Percentiles rank a stretch among this genome's conserved stretches.
Conservation (phyloP, 1,284 basidiomycete genomes). For the Mycosarcoma mackinlayi region DNA sequence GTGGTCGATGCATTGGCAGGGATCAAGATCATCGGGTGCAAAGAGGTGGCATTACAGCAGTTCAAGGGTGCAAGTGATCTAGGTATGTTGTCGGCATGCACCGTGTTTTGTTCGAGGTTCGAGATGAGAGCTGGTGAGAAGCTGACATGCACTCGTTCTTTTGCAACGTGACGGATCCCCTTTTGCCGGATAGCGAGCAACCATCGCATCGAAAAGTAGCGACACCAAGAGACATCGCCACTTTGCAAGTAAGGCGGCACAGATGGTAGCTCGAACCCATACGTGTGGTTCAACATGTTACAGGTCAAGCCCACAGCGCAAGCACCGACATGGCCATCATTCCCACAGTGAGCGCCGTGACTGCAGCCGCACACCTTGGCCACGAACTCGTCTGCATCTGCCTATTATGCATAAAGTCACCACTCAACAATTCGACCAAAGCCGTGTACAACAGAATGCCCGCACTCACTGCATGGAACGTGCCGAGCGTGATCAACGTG, state of each 20-base stretch:
- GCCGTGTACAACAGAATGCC: slow-evolving; percentile 93
- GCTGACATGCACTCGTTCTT: background rate
- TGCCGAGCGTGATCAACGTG: slow-evolving; percentile 82
- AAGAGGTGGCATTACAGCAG: slow-evolving; percentile 2
- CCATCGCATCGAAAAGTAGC: slow-evolving; percentile 2
- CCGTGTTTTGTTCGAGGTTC: background rate
- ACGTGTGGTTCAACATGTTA: background rate
- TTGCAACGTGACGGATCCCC: no score
- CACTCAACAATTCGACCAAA: slow-evolving; percentile 78
- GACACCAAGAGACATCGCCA: no score
- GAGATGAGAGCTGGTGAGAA: background rate
- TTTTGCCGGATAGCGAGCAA: no score
- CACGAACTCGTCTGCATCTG: slow-evolving; percentile 24
- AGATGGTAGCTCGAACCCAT: no score
- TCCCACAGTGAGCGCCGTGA: slow-evolving; percentile 32
- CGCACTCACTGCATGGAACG: slow-evolving; percentile 84
- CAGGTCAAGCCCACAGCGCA: slow-evolving; percentile 30
- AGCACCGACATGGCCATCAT: slow-evolving; percentile 44
- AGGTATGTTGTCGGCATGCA: background rate
- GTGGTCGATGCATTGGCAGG: background rate
- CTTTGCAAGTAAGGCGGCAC: no score
- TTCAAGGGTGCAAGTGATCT: slow-evolving; percentile 9
- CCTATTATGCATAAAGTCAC: slow-evolving; percentile 42
- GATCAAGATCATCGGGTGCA: background rate
- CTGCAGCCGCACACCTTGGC: slow-evolving; percentile 17